Base-by-base conservation (phyloP, 2,329 filamentous ascomycete species). In the Fusarium caatingaense region DNA sequence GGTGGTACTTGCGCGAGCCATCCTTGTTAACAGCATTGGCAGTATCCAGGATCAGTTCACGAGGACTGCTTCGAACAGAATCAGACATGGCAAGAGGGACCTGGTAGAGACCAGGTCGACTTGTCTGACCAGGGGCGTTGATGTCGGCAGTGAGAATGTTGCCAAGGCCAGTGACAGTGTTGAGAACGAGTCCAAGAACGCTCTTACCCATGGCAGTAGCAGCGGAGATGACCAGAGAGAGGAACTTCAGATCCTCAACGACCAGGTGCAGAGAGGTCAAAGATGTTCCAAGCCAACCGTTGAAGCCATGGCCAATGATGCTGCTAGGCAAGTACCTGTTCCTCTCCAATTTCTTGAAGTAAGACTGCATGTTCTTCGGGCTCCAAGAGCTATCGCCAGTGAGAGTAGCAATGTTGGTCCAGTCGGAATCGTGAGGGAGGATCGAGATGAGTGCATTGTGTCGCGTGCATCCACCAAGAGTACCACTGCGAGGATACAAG, bases 51-150 rank as follows among this genome's bases (percentile, higher is more conserved):
- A 91, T 79, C 54, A 89, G 86, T 58, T 89, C 85, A 30, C 87
- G 84, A 6, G 86, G 80, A 16, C 87, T 85, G 46, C 81, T 85
- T 30, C 88, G 87, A 47, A 83, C 81, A 54, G 78, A 82, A n/a
- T 83, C 75, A n/a, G 83, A 79, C 65, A 86, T 85, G 2, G 83
- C 82, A 28, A 90, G 75, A 5, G 89, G 88, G 7, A 91, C 84
- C 69, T 91, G 87, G 75, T 85, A 90, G 37, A 86, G 79, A 0
- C 69, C 72, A 8, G 68, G 50, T 32, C 62, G 49, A 32, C 66
- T 69, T 4, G 70, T 20, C 12, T 73, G 68, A 0, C 72, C 72
- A 1, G 72, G 72, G 9, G 69, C 66, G 25, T 77, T 79, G 8
- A 78, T 64, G 28, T 79, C 76, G 2, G 69, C 66, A 25, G 72